Evolutionary conservation across 257 asterid genomes (phyloP), one percentile per base, ranked within the genome.

Genomic region (Solanum paucissectum): DNA sequence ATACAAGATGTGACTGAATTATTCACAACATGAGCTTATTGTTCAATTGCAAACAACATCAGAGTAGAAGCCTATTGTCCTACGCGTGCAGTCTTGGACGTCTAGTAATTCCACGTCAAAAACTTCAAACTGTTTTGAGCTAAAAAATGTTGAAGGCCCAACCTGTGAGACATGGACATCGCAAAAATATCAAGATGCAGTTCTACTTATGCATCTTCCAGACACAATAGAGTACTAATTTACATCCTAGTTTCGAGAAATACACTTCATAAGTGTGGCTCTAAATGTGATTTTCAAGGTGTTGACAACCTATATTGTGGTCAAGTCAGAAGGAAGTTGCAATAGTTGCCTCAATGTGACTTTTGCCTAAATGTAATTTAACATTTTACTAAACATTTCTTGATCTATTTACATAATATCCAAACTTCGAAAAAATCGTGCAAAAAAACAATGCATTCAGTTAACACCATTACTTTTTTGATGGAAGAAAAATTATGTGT

Each of bases 141-240:
- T 97, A 94, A 96, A 96, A 90, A 96, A 97, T 5, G 98, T 97
- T 16, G 98, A 94, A 85, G 99, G 99, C 79, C 99, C 99, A 13
- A 96, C 99, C 99, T 97, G 94, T 83, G 71, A 76, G 49, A 64
- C 75, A 89, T 49, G 29, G 20, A 85, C 58, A 66, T 46, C 37
- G 34, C 37, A 34, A 77, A 18, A 68, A 66, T 38, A 55, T 58
- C 37, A 86, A 88, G 66, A 84, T 44, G 87, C 88, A 27, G 52
- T 38, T 49, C 44, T 82, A 81, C 29, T 49, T 49, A 18, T 49
- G 69, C 69, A 49, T 18, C 69, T 49, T 20, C 44, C 27, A 82
- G n/a, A 46, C 66, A 46, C 25, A 27, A 76, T 40, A 76, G 58
- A 76, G 58, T 44, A 44, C 8, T 16, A 27, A 44, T 25, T 44